These are phyloP conservation scores for Viola pubescens DNA, from an alignment of 441 rosid genomes.

Conservation along the genomic window DNA sequence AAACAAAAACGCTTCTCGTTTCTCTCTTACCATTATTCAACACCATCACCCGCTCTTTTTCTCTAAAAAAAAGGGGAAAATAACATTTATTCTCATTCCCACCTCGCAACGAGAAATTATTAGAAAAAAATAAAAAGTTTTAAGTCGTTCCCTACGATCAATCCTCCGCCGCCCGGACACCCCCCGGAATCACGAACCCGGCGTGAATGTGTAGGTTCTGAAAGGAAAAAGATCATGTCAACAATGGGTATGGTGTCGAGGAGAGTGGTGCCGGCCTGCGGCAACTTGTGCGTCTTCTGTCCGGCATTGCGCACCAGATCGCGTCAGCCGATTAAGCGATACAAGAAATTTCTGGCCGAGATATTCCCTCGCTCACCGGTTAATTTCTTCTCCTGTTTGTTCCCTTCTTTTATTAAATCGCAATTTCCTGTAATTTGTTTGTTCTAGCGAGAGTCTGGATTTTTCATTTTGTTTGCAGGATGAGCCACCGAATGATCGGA, in stretches of 20 bases:
- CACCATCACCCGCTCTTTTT: background rate
- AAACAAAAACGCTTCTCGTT: background rate
- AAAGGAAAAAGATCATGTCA: too few species aligned
- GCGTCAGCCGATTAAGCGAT: conserved; percentile 67
- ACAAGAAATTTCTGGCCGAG: conserved; percentile 62
- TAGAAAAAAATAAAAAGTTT: background rate
- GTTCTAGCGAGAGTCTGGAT: background rate
- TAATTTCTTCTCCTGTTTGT: background rate
- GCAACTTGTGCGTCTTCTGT: conserved; percentile 50
- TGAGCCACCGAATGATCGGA: conserved; percentile 60
- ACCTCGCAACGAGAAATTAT: background rate
- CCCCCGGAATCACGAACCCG: too few species aligned
- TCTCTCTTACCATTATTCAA: background rate
- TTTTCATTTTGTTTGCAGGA: conserved; percentile 30
- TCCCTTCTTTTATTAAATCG: background rate
- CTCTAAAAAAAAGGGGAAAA: background rate
- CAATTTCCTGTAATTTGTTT: background rate
- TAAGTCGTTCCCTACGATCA: too few species aligned
- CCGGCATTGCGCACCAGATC: conserved; percentile 66
- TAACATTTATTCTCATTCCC: background rate
- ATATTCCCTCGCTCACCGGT: conserved; percentile 61
- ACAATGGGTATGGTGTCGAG: conserved; percentile 44
- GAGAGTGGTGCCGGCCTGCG: conserved; percentile 48
- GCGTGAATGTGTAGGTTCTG: too few species aligned
- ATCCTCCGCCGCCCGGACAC: too few species aligned